These are phyloP conservation scores for Pythium folliculosum DNA, from an alignment of 352 stramenopile genomes.

Conservation along the genomic window DNA sequence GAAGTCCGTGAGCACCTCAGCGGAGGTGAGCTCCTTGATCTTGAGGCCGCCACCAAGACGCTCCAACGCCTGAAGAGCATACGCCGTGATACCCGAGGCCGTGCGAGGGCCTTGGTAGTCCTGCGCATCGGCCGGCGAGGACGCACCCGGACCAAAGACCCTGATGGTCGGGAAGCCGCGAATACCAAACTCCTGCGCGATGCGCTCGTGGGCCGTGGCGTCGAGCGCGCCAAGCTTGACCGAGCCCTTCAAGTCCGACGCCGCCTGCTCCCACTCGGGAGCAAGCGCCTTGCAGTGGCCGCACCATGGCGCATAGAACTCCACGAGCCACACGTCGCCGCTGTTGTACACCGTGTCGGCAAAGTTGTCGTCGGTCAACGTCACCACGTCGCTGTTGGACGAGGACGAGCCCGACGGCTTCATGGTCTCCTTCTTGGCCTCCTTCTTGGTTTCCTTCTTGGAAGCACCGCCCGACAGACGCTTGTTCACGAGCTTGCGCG, in stretches of 20 bases:
- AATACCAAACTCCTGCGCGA: constrained; percentile 87
- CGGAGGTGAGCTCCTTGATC: constrained; percentile 80
- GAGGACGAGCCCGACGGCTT: constrained; percentile 47
- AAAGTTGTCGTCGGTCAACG: constrained; percentile 92
- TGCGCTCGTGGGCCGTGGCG: constrained; percentile 90
- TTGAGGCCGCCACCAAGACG: constrained; percentile 67
- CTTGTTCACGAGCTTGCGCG: constrained; percentile 77
- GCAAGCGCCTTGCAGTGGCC: constrained; percentile 92
- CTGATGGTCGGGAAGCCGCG: constrained; percentile 95
- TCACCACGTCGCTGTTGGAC: constrained; percentile 76
- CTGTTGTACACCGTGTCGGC: constrained; percentile 90
- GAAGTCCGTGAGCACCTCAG: constrained; percentile 67
- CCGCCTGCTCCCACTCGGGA: constrained; percentile 91
- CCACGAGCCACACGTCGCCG: constrained; percentile 89
- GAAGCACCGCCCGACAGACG: constrained; percentile 70
- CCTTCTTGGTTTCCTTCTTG: constrained; percentile 37
- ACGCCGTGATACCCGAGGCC: constrained; percentile 79
- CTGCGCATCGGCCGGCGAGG: constrained; percentile 51
- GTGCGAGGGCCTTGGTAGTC: constrained; percentile 90
- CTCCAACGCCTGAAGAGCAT: constrained; percentile 74
- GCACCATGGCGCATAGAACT: constrained; percentile 94
- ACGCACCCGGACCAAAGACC: constrained; percentile 86
- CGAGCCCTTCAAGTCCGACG: constrained; percentile 81
- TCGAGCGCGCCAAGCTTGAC: constrained; percentile 94
- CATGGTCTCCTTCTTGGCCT: constrained; percentile 38